phyloP scores from a whole-genome alignment of 23 red algal species.

The Gracilariopsis chorda region DNA sequence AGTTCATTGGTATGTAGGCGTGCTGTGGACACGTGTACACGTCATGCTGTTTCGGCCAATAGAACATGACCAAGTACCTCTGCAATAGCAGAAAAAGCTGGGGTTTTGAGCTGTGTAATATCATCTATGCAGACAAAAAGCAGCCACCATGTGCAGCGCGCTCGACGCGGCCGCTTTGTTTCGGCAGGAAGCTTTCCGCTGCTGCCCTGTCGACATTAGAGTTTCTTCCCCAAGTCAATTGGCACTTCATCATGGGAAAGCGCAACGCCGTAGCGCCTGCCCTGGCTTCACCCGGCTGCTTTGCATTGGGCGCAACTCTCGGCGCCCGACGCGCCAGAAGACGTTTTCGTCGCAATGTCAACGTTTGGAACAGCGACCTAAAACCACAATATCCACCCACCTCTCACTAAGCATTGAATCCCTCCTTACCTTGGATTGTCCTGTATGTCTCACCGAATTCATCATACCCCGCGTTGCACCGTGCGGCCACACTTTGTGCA shows the following conservation, averaged over 20 bases:
- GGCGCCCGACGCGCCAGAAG: neutral
- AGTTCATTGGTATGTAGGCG: too few species aligned
- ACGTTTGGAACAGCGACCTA: neutral
- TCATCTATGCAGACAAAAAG: too few species aligned
- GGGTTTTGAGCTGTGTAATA: too few species aligned
- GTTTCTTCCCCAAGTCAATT: too few species aligned
- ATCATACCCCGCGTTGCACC: slow-evolving; percentile 48
- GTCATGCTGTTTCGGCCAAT: too few species aligned
- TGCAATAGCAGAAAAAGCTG: too few species aligned
- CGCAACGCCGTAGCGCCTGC: neutral
- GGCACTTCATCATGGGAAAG: slow-evolving; percentile 55
- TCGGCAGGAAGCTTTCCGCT: too few species aligned
- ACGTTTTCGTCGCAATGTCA: neutral
- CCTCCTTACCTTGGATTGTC: slow-evolving; percentile 33
- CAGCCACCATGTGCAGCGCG: too few species aligned
- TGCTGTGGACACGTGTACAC: too few species aligned
- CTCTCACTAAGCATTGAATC: neutral
- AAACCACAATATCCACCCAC: neutral
- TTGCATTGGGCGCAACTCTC: slow-evolving; percentile 51
- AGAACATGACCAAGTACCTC: too few species aligned
- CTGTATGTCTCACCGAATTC: slow-evolving; percentile 51
- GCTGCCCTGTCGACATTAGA: too few species aligned
- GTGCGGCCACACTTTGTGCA: slow-evolving; percentile 60
- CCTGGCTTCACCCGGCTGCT: slow-evolving; percentile 25
- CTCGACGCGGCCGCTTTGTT: too few species aligned